Evolutionary conservation across 257 asterid species (phyloP).

Genomic region (Nicotiana otophora): DNA sequence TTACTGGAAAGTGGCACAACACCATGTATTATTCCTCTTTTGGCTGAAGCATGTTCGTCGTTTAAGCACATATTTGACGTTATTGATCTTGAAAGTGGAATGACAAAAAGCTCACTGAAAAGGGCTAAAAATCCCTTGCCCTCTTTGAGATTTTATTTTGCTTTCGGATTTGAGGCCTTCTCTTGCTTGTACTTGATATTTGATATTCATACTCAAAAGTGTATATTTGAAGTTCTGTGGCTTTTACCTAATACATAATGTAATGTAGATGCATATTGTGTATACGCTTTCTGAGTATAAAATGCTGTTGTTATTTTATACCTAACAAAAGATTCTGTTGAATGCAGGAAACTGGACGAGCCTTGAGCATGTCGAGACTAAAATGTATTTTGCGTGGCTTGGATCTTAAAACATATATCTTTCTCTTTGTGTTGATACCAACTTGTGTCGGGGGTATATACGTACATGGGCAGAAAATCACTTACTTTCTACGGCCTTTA

Average conservation of each 20-base stretch:
- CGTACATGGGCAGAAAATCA: slow-evolving; percentile 70
- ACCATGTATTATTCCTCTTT: background rate
- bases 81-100: background rate
- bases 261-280: background rate
- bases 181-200: background rate
- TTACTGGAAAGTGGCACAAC: background rate
- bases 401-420: slow-evolving; percentile 47
- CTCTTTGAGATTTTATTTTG: background rate
- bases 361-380: slow-evolving; percentile 46
- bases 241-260: background rate
- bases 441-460: slow-evolving; percentile 41
- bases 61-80: background rate
- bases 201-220: background rate
- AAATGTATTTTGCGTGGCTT: slow-evolving; percentile 57
- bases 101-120: background rate
- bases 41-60: too few relatives aligned
- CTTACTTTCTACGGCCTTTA: slow-evolving; percentile 65
- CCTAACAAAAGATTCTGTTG: background rate
- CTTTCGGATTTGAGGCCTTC: background rate
- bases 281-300: background rate
- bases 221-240: background rate
- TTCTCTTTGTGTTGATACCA: slow-evolving; percentile 53
- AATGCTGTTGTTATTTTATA: background rate
- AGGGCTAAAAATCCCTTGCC: background rate
- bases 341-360: slow-evolving; percentile 49